Evolutionary conservation across 345 rosid species (phyloP), one percentile per base, ranked within the genome.

Genomic region (Populus euphratica): DNA sequence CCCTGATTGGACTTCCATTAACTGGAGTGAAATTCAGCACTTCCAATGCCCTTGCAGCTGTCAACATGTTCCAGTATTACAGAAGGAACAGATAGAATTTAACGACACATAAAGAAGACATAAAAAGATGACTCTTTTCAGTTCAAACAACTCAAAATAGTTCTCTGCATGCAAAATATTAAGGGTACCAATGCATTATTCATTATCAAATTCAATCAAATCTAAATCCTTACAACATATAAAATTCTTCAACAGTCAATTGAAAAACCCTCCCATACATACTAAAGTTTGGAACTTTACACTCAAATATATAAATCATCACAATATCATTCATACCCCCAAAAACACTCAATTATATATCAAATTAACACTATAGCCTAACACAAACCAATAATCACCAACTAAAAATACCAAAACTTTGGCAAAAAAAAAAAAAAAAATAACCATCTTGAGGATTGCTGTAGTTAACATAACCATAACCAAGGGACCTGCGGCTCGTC

Each of bases 41-140:
- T 33, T 95, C 96, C 87, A 95, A 52, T 41, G 98, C 99, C 87
- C 89, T 89, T 23, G 91, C 92, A 77, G 99, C 99, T 95, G 91
- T 77, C 33, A 29, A 86, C 52, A 38, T 44, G 31, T 74, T 63
- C n/a, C 29, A 27, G 8, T 10, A 41, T 29, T 9, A 11, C 47
- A 20, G 5, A 38, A 25, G 70, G 29, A 63, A 5, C 21, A 33
- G 44, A 29, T 41, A 9, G 70, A 44, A 50, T 27, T 8, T 10
- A 17, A 27, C 29, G 36, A 7, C 6, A 64, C 59, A 16, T 1
- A 36, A 23, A 61, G 47, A 74, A 35, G 69, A 63, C 35, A 1
- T 16, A 65, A 16, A 16, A 38, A 49, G 27, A 62, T 2, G 1
- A 50, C 21, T 14, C n/a, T 38, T 16, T 13, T 29, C n/a, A 33